phyloP scores from a whole-genome alignment of 1,284 basidiomycete species.

The Lentinula novae-zelandiae region DNA sequence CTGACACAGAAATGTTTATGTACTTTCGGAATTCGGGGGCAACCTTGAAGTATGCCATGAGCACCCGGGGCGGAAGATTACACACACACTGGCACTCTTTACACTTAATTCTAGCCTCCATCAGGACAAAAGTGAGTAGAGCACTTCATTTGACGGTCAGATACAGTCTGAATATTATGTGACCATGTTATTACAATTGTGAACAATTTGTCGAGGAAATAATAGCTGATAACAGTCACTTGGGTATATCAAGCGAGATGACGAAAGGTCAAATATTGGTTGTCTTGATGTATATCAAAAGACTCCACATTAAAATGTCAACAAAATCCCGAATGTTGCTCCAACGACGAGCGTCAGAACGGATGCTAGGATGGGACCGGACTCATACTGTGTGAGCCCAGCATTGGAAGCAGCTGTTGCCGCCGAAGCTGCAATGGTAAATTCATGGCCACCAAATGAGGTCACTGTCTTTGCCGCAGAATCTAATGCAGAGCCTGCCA shows the following conservation, averaged over 20 bases:
- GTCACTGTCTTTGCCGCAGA: conserved; percentile 41
- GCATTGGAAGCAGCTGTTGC: conserved; percentile 16
- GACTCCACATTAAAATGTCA: conserved; percentile 18
- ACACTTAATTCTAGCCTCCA: too few relatives aligned
- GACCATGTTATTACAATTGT: too few relatives aligned
- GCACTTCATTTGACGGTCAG: too few relatives aligned
- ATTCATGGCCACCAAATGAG: conserved; percentile 47
- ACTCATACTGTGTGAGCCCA: conserved; percentile 18
- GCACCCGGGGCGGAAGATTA: too few relatives aligned
- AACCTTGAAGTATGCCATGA: too few relatives aligned
- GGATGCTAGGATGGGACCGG: conserved; percentile 32
- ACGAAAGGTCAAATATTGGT: background rate
- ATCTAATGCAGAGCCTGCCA: conserved; percentile 24
- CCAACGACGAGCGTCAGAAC: conserved; percentile 41
- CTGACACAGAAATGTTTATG: too few relatives aligned
- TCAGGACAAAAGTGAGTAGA: too few relatives aligned
- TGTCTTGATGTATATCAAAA: background rate
- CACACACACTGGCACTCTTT: too few relatives aligned
- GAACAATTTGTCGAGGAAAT: too few relatives aligned
- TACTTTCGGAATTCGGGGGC: too few relatives aligned
- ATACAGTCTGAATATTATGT: too few relatives aligned
- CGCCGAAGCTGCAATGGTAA: conserved; percentile 36
- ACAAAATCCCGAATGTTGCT: conserved; percentile 19
- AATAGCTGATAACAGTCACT: too few relatives aligned
- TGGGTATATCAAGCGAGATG: background rate